Percentiles rank a stretch among this genome's conserved stretches.
These are phyloP conservation scores for Globisporangium megalacanthum DNA, from an alignment of 352 stramenopile species.

Conservation along the genomic window DNA sequence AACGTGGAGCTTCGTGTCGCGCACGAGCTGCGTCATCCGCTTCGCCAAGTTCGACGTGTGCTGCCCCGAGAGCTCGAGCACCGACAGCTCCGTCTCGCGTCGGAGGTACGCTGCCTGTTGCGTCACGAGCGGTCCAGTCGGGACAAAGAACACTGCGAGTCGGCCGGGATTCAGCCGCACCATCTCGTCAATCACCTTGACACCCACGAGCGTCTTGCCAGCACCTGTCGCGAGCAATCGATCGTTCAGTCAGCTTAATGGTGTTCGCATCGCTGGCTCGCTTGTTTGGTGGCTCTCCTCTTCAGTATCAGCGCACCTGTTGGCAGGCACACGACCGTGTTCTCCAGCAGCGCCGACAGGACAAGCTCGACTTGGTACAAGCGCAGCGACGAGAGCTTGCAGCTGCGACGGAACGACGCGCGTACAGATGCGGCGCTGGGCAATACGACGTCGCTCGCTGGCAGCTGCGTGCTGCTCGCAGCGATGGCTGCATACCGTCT, in stretches of 20 bases:
- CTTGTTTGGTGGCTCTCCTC: background rate
- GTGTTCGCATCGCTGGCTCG: no score
- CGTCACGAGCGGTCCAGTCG: conserved; percentile 64
- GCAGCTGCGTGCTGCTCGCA: background rate
- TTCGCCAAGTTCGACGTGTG: conserved; percentile 15
- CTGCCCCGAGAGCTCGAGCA: conserved; percentile 55
- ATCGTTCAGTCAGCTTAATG: background rate
- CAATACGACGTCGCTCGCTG: conserved; percentile 11
- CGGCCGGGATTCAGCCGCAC: conserved; percentile 47
- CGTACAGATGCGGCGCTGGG: conserved; percentile 28
- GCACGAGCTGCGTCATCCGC: conserved; percentile 12
- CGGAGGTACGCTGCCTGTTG: conserved; percentile 70
- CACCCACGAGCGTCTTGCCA: conserved; percentile 71
- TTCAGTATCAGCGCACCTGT: conserved; percentile 25
- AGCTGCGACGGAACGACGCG: conserved; percentile 19
- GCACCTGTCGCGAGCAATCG: conserved; percentile 18
- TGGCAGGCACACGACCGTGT: conserved; percentile 75
- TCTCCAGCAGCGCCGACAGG: conserved; percentile 63
- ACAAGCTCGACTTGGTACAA: conserved; percentile 67
- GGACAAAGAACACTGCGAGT: conserved; percentile 65
- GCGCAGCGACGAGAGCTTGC: conserved; percentile 47
- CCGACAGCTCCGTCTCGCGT: conserved; percentile 51
- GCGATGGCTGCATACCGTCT: background rate
- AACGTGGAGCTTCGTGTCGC: conserved; percentile 26
- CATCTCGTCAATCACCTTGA: conserved; percentile 68